Base-by-base conservation (phyloP, 805 yeast species). In the Tanozyma kutaoensis region DNA sequence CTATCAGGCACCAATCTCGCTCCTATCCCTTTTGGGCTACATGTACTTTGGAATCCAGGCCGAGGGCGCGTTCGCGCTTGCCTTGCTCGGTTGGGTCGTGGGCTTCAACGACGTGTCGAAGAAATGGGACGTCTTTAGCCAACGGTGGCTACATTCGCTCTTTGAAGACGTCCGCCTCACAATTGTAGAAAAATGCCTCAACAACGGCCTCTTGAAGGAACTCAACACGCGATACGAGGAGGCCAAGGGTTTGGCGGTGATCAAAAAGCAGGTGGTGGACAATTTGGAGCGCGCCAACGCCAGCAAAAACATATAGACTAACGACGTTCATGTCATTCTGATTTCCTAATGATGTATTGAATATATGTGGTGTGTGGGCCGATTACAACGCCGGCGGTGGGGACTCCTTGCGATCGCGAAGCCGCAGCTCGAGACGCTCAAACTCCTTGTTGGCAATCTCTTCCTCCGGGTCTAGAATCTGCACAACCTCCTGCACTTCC, bases 401-500 rank as follows among this genome's bases (percentile, higher is more conserved):
- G n/a, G n/a, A n/a, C n/a, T n/a, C n/a, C n/a, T n/a, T n/a, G n/a
- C n/a, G n/a, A n/a, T n/a, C n/a, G n/a, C n/a, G 24, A 59, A 42
- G 24, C 29, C 43, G 50, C 35, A 67, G 62, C 48, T 85, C 96
- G 28, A 85, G 65, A 51, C 81, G 80, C 43, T 81, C 88, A 50
- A 82, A 84, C 52, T 85, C 94, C 35, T 71, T 68, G 26, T 81
- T 49, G 1, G 94, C 88, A 22, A 84, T 66, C 49, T 76, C 88
- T 26, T 79, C 88, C 36, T 60, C 66, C 8, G 66, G 66, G 37
- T 82, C 94, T 28, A 78, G 57, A n/a, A 82, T 74, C 50, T 85
- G 95, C 43, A 76, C 74, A 13, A 91, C 96, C 24, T 78, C 79
- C 29, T 71, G 68, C 18, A 91, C 96, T 46, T 91, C 98, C 46